phyloP scores from a whole-genome alignment of 2,329 filamentous ascomycete species.

The Alternaria brassicae region DNA sequence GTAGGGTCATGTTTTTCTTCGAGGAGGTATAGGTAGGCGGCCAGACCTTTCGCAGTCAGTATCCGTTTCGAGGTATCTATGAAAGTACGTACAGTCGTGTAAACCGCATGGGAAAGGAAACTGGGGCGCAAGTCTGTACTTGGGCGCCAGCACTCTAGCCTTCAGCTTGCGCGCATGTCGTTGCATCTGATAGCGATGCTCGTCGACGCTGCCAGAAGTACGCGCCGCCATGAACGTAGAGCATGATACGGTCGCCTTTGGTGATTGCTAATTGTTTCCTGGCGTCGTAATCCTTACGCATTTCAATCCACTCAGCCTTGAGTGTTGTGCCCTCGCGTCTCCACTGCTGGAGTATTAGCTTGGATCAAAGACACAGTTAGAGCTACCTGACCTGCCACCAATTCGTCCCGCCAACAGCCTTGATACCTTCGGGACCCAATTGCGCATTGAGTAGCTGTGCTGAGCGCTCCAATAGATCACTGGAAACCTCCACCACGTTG shows the following conservation, averaged over 20 bases:
- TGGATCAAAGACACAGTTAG: neutral
- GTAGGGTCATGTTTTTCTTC: constrained; percentile 73
- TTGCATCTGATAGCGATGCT: constrained; percentile 98
- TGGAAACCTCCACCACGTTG: constrained; percentile 70
- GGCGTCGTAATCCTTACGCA: constrained; percentile 80
- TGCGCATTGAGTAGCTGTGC: constrained; percentile 74
- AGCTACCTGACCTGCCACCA: constrained; percentile 51
- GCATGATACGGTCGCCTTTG: constrained; percentile 76
- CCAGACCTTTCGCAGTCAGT: constrained; percentile 57
- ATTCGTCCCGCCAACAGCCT: constrained; percentile 83
- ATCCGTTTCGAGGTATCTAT: neutral
- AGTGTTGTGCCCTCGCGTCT: constrained; percentile 68
- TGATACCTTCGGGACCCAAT: constrained; percentile 77
- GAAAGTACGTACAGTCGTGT: constrained; percentile 69
- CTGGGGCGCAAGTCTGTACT: constrained; percentile 88
- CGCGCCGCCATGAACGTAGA: constrained; percentile 93
- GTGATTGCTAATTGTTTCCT: constrained; percentile 66
- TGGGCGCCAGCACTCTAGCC: constrained; percentile 82
- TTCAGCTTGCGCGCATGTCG: constrained; percentile 93
- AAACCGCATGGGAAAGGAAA: constrained; percentile 95
- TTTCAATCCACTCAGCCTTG: constrained; percentile 94
- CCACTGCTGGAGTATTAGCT: constrained; percentile 61
- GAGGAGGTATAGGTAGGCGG: constrained; percentile 84
- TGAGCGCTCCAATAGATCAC: constrained; percentile 67
- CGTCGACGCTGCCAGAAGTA: constrained; percentile 96